These are phyloP conservation scores for Verbena officinalis DNA, from an alignment of 257 asterid species.

Conservation along the genomic window DNA sequence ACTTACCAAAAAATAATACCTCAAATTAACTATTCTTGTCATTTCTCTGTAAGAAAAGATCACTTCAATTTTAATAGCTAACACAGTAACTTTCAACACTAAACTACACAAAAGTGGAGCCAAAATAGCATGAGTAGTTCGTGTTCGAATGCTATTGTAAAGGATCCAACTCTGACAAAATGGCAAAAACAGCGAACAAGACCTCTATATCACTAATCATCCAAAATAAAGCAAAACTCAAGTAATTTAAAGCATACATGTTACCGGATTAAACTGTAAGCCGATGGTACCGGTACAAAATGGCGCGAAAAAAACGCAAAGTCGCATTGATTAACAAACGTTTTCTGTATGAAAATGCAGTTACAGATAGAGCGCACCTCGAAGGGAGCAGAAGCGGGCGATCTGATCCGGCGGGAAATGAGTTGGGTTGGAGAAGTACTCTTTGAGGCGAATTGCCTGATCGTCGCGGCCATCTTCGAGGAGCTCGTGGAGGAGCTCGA, in stretches of 20 bases:
- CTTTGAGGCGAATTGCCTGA: constrained; percentile 76
- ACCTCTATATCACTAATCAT: background rate
- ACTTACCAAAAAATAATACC: background rate
- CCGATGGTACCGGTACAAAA: background rate
- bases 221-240: background rate
- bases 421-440: constrained; percentile 64
- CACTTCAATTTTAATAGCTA: background rate
- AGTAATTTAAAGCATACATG: background rate
- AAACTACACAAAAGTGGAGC: background rate
- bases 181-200: background rate
- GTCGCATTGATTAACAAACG: background rate
- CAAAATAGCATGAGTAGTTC: background rate
- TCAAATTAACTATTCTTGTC: background rate
- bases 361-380: constrained; percentile 39
- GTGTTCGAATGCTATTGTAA: background rate
- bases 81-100: background rate
- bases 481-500: constrained; percentile 83
- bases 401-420: constrained; percentile 79
- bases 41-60: background rate
- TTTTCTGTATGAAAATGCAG: background rate
- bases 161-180: background rate
- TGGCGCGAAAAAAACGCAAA: background rate
- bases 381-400: constrained; percentile 61
- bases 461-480: constrained; percentile 76
- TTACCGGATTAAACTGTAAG: background rate